Evolutionary conservation across 75 land plant genomes (phyloP).

Genomic region (Cunninghamia lanceolata): DNA sequence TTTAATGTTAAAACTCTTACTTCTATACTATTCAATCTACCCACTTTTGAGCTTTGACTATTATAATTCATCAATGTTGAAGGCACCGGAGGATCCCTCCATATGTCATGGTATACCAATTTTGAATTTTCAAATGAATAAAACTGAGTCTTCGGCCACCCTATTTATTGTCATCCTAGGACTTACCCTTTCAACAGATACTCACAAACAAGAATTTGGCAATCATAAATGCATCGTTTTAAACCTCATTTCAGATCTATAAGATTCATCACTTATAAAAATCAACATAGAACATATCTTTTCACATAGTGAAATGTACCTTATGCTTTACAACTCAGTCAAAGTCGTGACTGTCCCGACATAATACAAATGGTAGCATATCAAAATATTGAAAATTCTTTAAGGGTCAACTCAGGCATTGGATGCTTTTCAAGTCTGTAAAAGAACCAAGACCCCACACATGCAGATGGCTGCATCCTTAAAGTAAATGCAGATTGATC

Average conservation of each 20-base stretch:
- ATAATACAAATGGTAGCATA: background rate
- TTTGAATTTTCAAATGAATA: too few relatives aligned
- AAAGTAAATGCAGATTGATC: background rate
- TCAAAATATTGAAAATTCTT: background rate
- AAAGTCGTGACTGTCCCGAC: background rate
- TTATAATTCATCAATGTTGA: too few relatives aligned
- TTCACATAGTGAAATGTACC: background rate
- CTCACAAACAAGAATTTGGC: too few relatives aligned
- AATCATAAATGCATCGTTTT: background rate
- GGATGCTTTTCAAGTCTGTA: background rate
- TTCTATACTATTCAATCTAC: too few relatives aligned
- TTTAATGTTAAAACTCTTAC: too few relatives aligned
- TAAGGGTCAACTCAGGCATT: background rate
- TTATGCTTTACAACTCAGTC: background rate
- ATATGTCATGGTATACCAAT: too few relatives aligned
- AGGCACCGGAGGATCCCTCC: too few relatives aligned
- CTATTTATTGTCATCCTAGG: too few relatives aligned
- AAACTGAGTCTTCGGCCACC: too few relatives aligned
- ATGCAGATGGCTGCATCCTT: background rate
- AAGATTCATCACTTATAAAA: background rate
- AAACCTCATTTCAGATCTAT: background rate
- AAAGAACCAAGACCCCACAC: background rate
- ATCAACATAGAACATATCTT: background rate
- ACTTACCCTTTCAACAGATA: too few relatives aligned
- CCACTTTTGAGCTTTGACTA: too few relatives aligned